Conservation (phyloP, 306 rosid genomes). For the Albizia julibrissin region DNA sequence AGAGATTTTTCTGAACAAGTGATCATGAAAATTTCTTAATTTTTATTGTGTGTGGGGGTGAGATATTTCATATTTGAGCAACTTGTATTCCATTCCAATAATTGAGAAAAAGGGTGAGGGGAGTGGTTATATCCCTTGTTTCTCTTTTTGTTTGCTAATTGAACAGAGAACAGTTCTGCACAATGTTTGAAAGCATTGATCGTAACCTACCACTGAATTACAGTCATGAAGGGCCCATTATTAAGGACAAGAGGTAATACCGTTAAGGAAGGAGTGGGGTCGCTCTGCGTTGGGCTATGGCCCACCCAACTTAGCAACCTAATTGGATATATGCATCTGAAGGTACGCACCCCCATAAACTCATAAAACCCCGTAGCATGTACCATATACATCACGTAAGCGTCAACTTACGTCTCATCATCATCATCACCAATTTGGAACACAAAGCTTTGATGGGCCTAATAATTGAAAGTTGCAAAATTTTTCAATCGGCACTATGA, state of each 20-base stretch:
- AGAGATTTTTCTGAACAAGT: not conserved
- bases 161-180: slow-evolving; percentile 32
- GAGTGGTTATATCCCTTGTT: not conserved
- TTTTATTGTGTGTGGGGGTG: not conserved
- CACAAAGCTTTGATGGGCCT: slow-evolving; percentile 29
- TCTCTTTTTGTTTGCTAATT: slow-evolving; percentile 42
- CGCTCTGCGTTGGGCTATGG: slow-evolving; percentile 52
- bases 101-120: slow-evolving; percentile 30
- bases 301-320: slow-evolving; percentile 47
- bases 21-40: not conserved
- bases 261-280: slow-evolving; percentile 42
- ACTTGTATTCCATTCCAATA: slow-evolving; percentile 29
- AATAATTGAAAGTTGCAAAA: not conserved
- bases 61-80: slow-evolving; percentile 25
- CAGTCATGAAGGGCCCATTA: slow-evolving; percentile 40
- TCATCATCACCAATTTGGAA: slow-evolving; percentile 35
- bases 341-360: slow-evolving; percentile 40
- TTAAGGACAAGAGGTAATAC: slow-evolving; percentile 45
- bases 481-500: slow-evolving; percentile 25
- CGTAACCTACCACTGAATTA: slow-evolving; percentile 40
- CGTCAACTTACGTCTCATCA: slow-evolving; percentile 37
- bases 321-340: slow-evolving; percentile 43
- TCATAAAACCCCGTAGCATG: slow-evolving; percentile 40
- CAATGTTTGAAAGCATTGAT: slow-evolving; percentile 32
- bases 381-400: slow-evolving; percentile 47